phyloP scores from a whole-genome alignment of 257 asterid genomes.

The Solanum neorickii region DNA sequence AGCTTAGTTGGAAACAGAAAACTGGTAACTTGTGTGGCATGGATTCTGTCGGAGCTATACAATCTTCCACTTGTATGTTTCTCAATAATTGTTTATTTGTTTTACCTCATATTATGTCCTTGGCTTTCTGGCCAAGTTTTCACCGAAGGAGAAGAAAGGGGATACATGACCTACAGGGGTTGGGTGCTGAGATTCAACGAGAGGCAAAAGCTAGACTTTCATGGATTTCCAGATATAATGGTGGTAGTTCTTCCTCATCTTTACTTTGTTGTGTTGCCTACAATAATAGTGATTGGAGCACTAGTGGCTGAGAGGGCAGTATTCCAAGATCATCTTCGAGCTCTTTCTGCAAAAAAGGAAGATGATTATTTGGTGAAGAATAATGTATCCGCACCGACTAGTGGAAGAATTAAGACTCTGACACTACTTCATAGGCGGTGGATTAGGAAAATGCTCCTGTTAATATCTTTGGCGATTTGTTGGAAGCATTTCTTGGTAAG shows the following conservation, averaged over 20 bases:
- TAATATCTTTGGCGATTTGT: constrained; percentile 34
- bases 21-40: constrained; percentile 22
- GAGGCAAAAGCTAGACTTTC: constrained; percentile 26
- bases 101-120: constrained; percentile 73
- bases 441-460: constrained; percentile 49
- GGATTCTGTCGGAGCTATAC: constrained; percentile 49
- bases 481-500: constrained; percentile 67
- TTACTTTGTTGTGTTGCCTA: constrained; percentile 56
- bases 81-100: constrained; percentile 41
- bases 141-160: constrained; percentile 36
- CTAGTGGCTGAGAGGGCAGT: constrained; percentile 63
- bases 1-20: constrained; percentile 37
- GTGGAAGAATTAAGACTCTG: not conserved
- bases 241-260: constrained; percentile 84
- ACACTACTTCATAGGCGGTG: constrained; percentile 19
- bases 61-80: constrained; percentile 39
- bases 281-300: constrained; percentile 22
- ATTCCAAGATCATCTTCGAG: constrained; percentile 40
- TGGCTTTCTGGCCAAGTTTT: constrained; percentile 72
- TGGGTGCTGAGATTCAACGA: constrained; percentile 39
- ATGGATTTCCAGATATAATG: constrained; percentile 88
- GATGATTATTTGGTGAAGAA: constrained; percentile 36
- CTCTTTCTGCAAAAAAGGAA: constrained; percentile 67
- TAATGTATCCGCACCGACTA: constrained; percentile 6
- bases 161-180: constrained; percentile 82